Evolutionary conservation across 768 basidiomycete species (phyloP), one percentile per base, ranked within the genome.

Genomic region (Termitomyces sp.): DNA sequence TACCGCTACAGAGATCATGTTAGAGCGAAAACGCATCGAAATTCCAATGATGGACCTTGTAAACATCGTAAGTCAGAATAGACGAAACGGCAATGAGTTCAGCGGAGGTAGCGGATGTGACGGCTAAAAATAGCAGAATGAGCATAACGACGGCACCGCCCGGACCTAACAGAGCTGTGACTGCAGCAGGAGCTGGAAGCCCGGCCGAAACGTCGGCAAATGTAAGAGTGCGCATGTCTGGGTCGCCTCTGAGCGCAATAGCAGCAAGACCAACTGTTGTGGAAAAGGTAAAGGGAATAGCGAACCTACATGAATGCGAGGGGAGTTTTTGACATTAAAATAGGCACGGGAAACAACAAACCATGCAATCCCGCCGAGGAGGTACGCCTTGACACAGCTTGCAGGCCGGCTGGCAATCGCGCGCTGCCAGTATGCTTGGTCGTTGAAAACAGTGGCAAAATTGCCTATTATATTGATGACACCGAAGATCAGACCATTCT

Each of bases 51-150:
- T 64, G 8, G 39, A 83, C 86, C 79, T 88, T 88, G 73, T 93
- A 92, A 6, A 94, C 76, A 69, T 94, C 94, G 64, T 91, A 94
- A 0, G 93, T 93, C 64, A 94, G 67, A 50, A 95, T 66, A 0
- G 84, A 84, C 1, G 92, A 93, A 2, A 94, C 91, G 0, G 94
- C 95, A 64, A 98, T 95, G 56, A 95, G 78, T 72, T 98, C 95
- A 13, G 94, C 94, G 46, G 85, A 86, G 45, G 88, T 90, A 3
- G 93, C 91, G 48, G 86, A 84, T 1, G 90, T 91, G 61, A 94
- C 91, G 12, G 92, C 91, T 69, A 94, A 74, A 78, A 95, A 95
- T 33, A 95, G 81, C 1, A 96, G 77, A 36, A 94, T 70, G 18
- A 95, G 81, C 60, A 96, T 73, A 0, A 90, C 86, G 4, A 82